These are phyloP conservation scores for Boechera retrofracta DNA, from an alignment of 345 rosid species.

Conservation along the genomic window DNA sequence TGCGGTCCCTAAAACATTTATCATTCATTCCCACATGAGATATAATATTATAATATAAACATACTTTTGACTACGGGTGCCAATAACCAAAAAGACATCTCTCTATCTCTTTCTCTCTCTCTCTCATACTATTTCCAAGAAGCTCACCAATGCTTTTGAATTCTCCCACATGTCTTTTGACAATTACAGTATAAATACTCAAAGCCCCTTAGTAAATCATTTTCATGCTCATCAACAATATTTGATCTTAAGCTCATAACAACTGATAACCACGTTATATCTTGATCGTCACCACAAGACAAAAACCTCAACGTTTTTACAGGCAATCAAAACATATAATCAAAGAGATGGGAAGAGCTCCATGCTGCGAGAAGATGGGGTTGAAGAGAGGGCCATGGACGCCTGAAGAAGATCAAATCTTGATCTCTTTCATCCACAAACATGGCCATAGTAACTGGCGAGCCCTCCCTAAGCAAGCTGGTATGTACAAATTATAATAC, in stretches of 20 bases:
- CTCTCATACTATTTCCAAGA: conserved; percentile 28
- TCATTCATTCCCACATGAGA: conserved; percentile 17
- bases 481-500: conserved; percentile 42
- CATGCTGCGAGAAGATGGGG: conserved; percentile 87
- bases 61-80: conserved; percentile 39
- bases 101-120: background rate
- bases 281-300: conserved; percentile 11
- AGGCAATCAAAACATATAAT: conserved; percentile 14
- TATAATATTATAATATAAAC: background rate
- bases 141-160: conserved; percentile 42
- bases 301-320: background rate
- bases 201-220: conserved; percentile 11
- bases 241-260: conserved; percentile 15
- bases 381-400: conserved; percentile 83
- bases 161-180: conserved; percentile 37
- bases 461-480: conserved; percentile 84
- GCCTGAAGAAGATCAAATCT: conserved; percentile 68
- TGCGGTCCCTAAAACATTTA: conserved; percentile 5
- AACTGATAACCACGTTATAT: background rate
- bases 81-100: conserved; percentile 11
- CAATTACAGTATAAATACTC: conserved; percentile 42
- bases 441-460: conserved; percentile 79
- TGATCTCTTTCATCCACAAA: conserved; percentile 56
- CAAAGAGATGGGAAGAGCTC: conserved; percentile 82
- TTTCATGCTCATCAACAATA: conserved; percentile 33